These are phyloP conservation scores for Hyaloscypha hepaticicola DNA, from an alignment of 495 filamentous ascomycete species.

Conservation along the genomic window DNA sequence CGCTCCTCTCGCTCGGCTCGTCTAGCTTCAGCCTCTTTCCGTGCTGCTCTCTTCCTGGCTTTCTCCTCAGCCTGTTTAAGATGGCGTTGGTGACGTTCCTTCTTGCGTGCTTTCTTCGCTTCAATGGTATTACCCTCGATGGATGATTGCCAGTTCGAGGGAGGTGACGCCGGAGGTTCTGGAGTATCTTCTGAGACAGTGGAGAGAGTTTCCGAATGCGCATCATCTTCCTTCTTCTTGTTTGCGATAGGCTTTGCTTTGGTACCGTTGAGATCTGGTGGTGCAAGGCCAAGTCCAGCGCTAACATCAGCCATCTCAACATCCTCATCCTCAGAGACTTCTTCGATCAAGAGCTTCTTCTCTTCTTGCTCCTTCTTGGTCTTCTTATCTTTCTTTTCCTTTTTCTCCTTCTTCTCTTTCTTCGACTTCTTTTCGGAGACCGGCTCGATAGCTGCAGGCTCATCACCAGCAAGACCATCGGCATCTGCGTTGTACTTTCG, in stretches of 20 bases:
- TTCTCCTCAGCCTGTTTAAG: constrained; percentile 25
- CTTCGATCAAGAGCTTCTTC: constrained; percentile 33
- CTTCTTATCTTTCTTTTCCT: constrained; percentile 47
- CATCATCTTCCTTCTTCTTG: background rate
- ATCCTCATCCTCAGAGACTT: constrained; percentile 48
- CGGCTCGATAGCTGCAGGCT: constrained; percentile 50
- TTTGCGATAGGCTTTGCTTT: constrained; percentile 25
- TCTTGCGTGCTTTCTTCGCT: constrained; percentile 37
- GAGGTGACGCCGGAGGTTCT: background rate
- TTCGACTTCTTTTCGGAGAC: constrained; percentile 40
- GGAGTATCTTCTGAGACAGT: constrained; percentile 5
- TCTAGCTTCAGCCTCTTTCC: constrained; percentile 2
- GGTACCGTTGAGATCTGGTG: constrained; percentile 22
- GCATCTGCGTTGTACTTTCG: constrained; percentile 95
- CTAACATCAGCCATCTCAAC: constrained; percentile 33
- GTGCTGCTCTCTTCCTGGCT: constrained; percentile 42
- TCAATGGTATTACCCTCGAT: constrained; percentile 15
- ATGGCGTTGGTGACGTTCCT: constrained; percentile 44
- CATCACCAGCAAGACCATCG: constrained; percentile 76
- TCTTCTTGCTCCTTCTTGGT: constrained; percentile 25
- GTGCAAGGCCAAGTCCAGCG: constrained; percentile 24
- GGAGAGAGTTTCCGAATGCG: constrained; percentile 5
- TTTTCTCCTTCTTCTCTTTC: constrained; percentile 53
- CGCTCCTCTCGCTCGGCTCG: constrained; percentile 37
- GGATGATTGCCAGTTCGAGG: constrained; percentile 2